Conservation (phyloP, 441 rosid genomes). For the Mallotus japonicus region DNA sequence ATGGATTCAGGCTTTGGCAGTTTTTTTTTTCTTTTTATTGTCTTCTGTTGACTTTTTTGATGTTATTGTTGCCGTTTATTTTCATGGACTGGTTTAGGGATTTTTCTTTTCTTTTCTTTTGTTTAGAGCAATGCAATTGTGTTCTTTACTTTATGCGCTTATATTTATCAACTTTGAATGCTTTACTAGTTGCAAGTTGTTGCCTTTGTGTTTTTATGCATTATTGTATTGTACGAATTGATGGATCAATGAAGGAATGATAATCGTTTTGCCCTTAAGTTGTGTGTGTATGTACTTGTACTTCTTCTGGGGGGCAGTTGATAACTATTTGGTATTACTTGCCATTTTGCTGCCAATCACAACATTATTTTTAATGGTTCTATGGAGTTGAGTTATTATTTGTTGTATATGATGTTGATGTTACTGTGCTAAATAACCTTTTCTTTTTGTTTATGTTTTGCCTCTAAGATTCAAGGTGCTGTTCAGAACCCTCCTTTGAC, state of each 20-base stretch:
- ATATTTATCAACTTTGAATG: no score
- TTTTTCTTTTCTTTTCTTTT: neutral
- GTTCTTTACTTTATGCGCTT: no score
- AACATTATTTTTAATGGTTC: neutral
- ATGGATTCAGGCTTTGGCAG: no score
- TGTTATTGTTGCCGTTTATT: neutral
- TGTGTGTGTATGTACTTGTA: neutral
- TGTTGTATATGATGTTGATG: conserved; percentile 7
- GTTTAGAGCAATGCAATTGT: neutral
- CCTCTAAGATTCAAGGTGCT: conserved; percentile 42
- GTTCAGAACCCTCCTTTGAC: conserved; percentile 36
- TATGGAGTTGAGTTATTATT: conserved; percentile 6
- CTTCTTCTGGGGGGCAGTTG: conserved; percentile 34
- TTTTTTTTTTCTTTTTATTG: neutral
- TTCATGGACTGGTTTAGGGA: neutral
- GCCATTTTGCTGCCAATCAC: neutral
- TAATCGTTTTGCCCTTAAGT: neutral
- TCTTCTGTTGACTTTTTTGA: neutral
- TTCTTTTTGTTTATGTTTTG: conserved; percentile 2
- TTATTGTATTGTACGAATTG: neutral
- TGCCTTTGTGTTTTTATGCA: neutral
- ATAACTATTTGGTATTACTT: conserved; percentile 32
- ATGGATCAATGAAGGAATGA: neutral
- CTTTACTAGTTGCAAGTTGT: neutral
- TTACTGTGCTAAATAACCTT: conserved; percentile 6